Evolutionary conservation across 2,329 filamentous ascomycete species (phyloP).

Genomic region (Diaporthe sp.): DNA sequence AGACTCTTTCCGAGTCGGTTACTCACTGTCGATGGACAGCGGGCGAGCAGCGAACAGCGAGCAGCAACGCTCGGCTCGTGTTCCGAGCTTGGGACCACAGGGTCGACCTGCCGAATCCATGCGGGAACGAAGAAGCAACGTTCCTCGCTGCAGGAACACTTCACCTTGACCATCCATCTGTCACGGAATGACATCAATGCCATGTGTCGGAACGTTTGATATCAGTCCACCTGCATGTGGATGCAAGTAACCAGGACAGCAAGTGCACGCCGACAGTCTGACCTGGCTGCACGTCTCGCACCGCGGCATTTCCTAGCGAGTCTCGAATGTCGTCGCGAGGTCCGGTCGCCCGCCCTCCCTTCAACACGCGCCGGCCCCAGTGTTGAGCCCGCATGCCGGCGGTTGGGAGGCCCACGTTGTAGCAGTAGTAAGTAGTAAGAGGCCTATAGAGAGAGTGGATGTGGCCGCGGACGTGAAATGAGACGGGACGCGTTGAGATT

Average conservation of each 20-base stretch:
- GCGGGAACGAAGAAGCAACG: conserved; percentile 9
- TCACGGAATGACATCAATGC: conserved; percentile 21
- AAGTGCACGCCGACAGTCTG: neutral
- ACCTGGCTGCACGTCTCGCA: conserved; percentile 10
- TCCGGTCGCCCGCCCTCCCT: neutral
- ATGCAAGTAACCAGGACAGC: neutral
- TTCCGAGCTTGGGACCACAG: conserved; percentile 13
- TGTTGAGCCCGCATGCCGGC: neutral
- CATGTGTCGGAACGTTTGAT: conserved; percentile 17
- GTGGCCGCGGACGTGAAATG: conserved; percentile 13
- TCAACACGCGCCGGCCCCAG: neutral
- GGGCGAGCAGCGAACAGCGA: neutral
- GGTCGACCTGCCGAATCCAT: neutral
- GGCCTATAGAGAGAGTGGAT: neutral
- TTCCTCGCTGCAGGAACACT: conserved; percentile 28
- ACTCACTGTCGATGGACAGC: neutral
- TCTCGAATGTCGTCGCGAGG: neutral
- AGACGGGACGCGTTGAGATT: conserved; percentile 30
- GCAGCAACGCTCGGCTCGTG: neutral
- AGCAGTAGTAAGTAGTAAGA: neutral
- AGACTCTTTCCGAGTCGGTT: neutral
- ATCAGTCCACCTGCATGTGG: conserved; percentile 7
- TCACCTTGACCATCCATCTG: neutral
- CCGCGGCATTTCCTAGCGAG: neutral
- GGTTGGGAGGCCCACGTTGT: neutral